Conservation (phyloP, 2,329 filamentous ascomycete species). For the Triangularia setosa region DNA sequence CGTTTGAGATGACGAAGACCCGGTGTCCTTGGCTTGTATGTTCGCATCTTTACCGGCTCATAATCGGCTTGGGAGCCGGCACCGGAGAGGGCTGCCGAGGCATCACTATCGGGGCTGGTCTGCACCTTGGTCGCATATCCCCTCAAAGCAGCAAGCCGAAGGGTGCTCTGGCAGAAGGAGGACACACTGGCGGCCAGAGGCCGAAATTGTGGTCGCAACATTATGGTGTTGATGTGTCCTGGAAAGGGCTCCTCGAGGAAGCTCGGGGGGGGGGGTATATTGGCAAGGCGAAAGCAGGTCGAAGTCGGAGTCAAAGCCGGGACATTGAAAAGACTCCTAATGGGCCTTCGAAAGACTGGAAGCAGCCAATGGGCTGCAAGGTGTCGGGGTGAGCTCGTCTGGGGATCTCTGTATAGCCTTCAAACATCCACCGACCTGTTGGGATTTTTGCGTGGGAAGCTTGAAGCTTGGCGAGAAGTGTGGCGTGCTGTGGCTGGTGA, state of each 20-base stretch:
- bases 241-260: background rate
- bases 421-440: background rate
- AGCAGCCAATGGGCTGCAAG: background rate
- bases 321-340: slow-evolving; percentile 8
- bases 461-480: background rate
- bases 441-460: background rate
- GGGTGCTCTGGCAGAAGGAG: slow-evolving; percentile 23
- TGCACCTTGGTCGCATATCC: slow-evolving; percentile 25
- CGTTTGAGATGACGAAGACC: slow-evolving; percentile 87
- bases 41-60: slow-evolving; percentile 58
- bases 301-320: slow-evolving; percentile 3
- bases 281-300: background rate
- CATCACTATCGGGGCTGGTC: slow-evolving; percentile 11
- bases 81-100: slow-evolving; percentile 10
- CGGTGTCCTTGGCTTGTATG: slow-evolving; percentile 90
- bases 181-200: slow-evolving; percentile 35
- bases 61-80: slow-evolving; percentile 25
- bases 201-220: slow-evolving; percentile 65
- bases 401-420: background rate
- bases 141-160: slow-evolving; percentile 22
- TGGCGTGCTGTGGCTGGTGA: background rate
- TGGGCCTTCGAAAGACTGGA: background rate
- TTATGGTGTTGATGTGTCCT: slow-evolving; percentile 30
- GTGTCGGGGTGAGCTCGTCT: background rate
- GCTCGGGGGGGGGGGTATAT: background rate